Conservation (phyloP, 108 stramenopile genomes). For the Stephanodiscus minutulus region DNA sequence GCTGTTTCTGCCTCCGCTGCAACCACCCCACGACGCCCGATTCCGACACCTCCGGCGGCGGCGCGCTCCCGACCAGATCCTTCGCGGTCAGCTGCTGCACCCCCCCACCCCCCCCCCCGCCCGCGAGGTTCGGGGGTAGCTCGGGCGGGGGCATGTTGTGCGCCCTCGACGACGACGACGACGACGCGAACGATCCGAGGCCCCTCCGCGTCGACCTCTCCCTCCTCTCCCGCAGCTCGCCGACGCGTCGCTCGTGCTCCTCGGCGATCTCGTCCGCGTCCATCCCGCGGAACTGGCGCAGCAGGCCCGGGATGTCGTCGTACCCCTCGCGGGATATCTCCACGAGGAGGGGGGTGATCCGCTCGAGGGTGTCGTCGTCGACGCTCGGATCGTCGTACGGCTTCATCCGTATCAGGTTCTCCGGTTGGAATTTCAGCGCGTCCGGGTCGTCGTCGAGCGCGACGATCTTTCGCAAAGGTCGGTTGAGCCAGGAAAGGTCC, state of each 20-base stretch:
- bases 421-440: slow-evolving; percentile 85
- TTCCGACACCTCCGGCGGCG: slow-evolving; percentile 34
- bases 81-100: slow-evolving; percentile 72
- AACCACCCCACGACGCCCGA: slow-evolving; percentile 75
- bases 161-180: slow-evolving; percentile 36
- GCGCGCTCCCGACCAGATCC: slow-evolving; percentile 84
- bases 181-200: slow-evolving; percentile 68
- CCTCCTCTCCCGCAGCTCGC: slow-evolving; percentile 52
- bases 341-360: slow-evolving; percentile 84
- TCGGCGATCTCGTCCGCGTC: slow-evolving; percentile 88
- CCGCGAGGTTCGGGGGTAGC: slow-evolving; percentile 49
- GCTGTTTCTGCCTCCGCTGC: slow-evolving; percentile 78
- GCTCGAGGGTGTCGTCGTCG: slow-evolving; percentile 76
- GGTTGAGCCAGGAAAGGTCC: slow-evolving; percentile 91
- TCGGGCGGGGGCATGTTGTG: slow-evolving; percentile 66
- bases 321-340: slow-evolving; percentile 86
- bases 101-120: slow-evolving; percentile 9
- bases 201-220: slow-evolving; percentile 56
- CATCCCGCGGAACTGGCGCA: slow-evolving; percentile 81
- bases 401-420: slow-evolving; percentile 93
- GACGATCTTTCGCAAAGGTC: slow-evolving; percentile 85
- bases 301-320: slow-evolving; percentile 68
- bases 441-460: slow-evolving; percentile 94
- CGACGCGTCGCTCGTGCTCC: slow-evolving; percentile 78
- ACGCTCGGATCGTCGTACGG: slow-evolving; percentile 88